Base-by-base conservation (phyloP, 306 rosid genomes). In the Quercus suber region DNA sequence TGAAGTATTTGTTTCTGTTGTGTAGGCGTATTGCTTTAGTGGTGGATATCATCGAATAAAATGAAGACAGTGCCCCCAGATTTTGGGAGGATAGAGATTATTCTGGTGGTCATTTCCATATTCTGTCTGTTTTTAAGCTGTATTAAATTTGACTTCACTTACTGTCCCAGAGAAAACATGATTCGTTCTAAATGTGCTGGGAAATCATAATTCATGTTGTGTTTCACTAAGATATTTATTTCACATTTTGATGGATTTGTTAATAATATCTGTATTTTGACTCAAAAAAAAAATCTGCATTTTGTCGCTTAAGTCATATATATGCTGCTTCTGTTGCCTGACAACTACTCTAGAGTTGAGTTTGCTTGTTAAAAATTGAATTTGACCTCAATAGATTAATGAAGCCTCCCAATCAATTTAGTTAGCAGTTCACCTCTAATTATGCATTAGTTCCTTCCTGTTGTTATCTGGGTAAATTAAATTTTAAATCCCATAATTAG, bases 221-320 rank as follows among this genome's bases (percentile, higher is more conserved):
- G 85, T 76, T 75, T 28, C 59, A 71, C 71, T 65, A 51, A 78
- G 55, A 77, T 71, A 55, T 86, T 73, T 81, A 71, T 81, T 74
- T 17, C 73, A 59, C 80, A 64, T 80, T 71, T 83, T 74, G 59
- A 1, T 55, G 76, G 73, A 84, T 88, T 86, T 86, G 87, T 84
- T 75, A 83, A 84, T 89, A 87, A 78, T 73, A 76, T 82, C 56
- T 85, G 73, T 67, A 71, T 53, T 71, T 71, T 83, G 59, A 59
- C 73, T 41, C 8, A 2, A 37, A 37, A 37, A 30, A 30, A 37
- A 1, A 35, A 78, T 82, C 53, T 85, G 71, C 60, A 74, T 43
- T 71, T 71, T 83, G 59, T 67, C 69, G 28, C 19, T 10, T 20
- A 37, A 35, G 25, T 33, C 25, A 35, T 31, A 19, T 8, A 0